phyloP scores from a whole-genome alignment of 306 rosid species.

The Gillenia trifoliata region DNA sequence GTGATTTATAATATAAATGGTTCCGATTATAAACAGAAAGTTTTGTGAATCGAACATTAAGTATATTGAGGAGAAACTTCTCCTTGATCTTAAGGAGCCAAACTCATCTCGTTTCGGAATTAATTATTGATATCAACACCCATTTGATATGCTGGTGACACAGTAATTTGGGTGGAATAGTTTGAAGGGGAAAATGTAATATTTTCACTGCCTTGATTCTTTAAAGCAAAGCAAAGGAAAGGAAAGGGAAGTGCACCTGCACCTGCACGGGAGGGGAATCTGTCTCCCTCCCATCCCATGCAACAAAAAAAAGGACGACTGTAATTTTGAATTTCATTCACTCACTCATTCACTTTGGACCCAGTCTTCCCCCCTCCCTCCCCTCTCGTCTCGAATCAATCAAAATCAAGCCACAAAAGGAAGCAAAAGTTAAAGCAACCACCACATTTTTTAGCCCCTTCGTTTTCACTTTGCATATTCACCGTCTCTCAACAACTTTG shows the following conservation, averaged over 20 bases:
- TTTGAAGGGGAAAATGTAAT: background rate
- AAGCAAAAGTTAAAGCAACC: slow-evolving; percentile 61
- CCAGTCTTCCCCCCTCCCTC: slow-evolving; percentile 50
- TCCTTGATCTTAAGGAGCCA: too few relatives aligned
- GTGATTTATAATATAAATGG: too few relatives aligned
- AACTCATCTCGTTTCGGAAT: too few relatives aligned
- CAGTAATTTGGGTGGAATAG: background rate
- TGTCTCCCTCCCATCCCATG: slow-evolving; percentile 73
- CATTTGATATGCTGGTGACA: background rate
- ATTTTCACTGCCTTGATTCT: background rate
- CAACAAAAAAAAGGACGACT: slow-evolving; percentile 34
- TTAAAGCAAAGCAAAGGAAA: background rate
- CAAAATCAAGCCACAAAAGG: slow-evolving; percentile 43
- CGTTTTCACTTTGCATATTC: slow-evolving; percentile 33
- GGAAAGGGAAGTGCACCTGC: slow-evolving; percentile 18
- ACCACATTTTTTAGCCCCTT: slow-evolving; percentile 43
- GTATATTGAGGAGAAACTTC: too few relatives aligned
- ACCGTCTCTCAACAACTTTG: background rate
- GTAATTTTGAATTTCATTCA: slow-evolving; percentile 60
- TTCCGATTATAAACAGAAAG: too few relatives aligned
- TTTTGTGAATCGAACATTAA: too few relatives aligned
- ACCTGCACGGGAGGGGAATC: slow-evolving; percentile 54
- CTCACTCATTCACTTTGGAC: slow-evolving; percentile 67
- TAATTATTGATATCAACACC: background rate
- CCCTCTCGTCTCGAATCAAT: slow-evolving; percentile 46